phyloP scores from a whole-genome alignment of 2,329 filamentous ascomycete genomes.

The Orbilia javanica region DNA sequence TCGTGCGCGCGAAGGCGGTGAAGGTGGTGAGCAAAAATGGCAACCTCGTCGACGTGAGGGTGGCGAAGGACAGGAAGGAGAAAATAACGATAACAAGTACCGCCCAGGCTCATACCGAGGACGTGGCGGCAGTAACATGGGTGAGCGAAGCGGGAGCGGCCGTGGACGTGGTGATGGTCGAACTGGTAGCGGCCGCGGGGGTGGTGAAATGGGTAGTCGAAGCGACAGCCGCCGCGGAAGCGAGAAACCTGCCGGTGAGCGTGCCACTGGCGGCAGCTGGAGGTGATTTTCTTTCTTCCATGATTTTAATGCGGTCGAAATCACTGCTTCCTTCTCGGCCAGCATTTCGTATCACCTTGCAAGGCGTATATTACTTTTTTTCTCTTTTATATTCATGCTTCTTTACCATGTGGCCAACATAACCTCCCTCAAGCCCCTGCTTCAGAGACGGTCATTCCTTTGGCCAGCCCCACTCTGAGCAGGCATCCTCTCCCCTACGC shows the following conservation, averaged over 20 bases:
- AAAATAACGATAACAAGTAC: constrained; percentile 32
- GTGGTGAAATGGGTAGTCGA: constrained; percentile 29
- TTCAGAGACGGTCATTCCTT: constrained; percentile 1
- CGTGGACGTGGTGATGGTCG: constrained; percentile 37
- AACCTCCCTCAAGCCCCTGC: not conserved
- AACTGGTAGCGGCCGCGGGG: constrained; percentile 40
- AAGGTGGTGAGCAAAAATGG: constrained; percentile 45
- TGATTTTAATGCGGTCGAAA: not conserved
- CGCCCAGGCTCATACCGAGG: constrained; percentile 42
- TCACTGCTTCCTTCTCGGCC: constrained; percentile 3
- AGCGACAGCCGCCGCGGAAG: constrained; percentile 49
- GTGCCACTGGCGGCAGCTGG: constrained; percentile 47
- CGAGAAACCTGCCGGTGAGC: constrained; percentile 52
- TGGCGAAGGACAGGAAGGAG: constrained; percentile 52
- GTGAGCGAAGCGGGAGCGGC: constrained; percentile 42
- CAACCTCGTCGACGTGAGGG: constrained; percentile 71
- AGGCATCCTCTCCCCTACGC: not conserved
- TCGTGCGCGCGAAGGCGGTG: constrained; percentile 70
- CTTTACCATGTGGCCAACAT: constrained; percentile 17
- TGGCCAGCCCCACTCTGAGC: not conserved
- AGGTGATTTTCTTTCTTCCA: constrained; percentile 37
- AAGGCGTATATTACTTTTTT: constrained; percentile 15
- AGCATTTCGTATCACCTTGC: not conserved
- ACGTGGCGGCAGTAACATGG: constrained; percentile 44
- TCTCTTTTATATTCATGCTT: constrained; percentile 20